phyloP scores from a whole-genome alignment of 1,139 yeast genomes.

The Candida sp. region DNA sequence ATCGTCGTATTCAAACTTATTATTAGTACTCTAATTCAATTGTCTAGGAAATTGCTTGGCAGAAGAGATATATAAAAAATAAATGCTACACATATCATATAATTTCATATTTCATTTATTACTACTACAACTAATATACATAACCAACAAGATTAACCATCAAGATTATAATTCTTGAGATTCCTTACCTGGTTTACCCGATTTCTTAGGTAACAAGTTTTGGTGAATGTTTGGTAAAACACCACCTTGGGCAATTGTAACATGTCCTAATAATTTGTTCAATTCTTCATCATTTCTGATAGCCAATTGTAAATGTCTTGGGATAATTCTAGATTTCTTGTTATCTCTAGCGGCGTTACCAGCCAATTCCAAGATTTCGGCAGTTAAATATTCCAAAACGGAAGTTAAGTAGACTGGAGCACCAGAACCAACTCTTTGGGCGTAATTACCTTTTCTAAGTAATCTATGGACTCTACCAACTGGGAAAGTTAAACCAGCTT shows the following conservation, averaged over 20 bases:
- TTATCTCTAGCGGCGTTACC: constrained; percentile 99
- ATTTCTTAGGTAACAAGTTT: constrained; percentile 92
- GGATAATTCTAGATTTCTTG: constrained; percentile 97
- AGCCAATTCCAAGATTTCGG: constrained; percentile 96
- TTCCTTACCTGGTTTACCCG: constrained; percentile 69
- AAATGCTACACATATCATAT: too few species aligned
- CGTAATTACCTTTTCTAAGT: constrained; percentile 97
- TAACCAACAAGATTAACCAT: too few species aligned
- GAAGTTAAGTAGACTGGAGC: constrained; percentile 96
- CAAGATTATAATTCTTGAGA: constrained; percentile 88
- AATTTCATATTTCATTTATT: too few species aligned
- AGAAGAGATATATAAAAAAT: too few species aligned
- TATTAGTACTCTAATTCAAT: too few species aligned
- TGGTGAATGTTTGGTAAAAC: constrained; percentile 96
- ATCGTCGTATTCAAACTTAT: too few species aligned
- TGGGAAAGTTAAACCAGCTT: constrained; percentile 99
- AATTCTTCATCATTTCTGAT: constrained; percentile 98
- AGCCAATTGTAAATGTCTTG: constrained; percentile 98
- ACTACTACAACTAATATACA: too few species aligned
- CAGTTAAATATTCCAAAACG: constrained; percentile 93
- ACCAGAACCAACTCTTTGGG: constrained; percentile 99
- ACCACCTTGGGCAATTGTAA: constrained; percentile 95
- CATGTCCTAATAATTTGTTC: constrained; percentile 66
- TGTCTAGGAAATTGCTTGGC: too few species aligned
- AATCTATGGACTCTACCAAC: constrained; percentile 99